Base-by-base conservation (phyloP, 805 yeast species). In the Wickerhamiella australiensis region DNA sequence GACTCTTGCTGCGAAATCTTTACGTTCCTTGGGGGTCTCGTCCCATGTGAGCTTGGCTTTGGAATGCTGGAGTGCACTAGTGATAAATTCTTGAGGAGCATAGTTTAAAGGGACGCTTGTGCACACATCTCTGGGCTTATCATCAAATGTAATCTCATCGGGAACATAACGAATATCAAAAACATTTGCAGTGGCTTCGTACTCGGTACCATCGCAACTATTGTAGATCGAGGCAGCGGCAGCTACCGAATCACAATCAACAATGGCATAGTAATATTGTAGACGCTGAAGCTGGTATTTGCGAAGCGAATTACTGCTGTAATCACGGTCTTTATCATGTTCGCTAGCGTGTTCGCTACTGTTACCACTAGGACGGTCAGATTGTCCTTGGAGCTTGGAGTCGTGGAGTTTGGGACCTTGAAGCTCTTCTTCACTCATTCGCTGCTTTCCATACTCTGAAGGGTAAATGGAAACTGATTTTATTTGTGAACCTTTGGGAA, bases 1-100 rank as follows among this genome's bases (percentile, higher is more conserved):
- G 5, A 87, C 85, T 57, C 82, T 80, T 13, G 82, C 74, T 1
- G 96, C 76, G 49, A 88, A 64, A 52, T 82, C 78, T 15, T 78
- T 65, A 60, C 98, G 77, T 60, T 87, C 96, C 51, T 79, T 81
- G 5, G 98, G 97, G 0, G 97, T 94, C 68, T 90, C 97, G 65
- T 92, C 98, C 98, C 98, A 92, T 0, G 97, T 88, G 56, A 92
- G 72, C 64, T 85, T 88, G 46, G 92, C 98, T 60, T 88, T 92
- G 13, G 97, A 88, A 62, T 87, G 95, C 63, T 92, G 96, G 52
- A 92, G 72, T 0, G 98, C 98, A 67, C 85, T 96, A 3, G 98
- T 92, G 26, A 85, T 84, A 65, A 92, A 92, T 22, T 43, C 46
- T 49, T 71, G 71, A 17, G 98, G 98, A 56, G 78, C 80, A 65